Conservation (phyloP, 2,329 filamentous ascomycete genomes). For the Colletotrichum theobromicola region DNA sequence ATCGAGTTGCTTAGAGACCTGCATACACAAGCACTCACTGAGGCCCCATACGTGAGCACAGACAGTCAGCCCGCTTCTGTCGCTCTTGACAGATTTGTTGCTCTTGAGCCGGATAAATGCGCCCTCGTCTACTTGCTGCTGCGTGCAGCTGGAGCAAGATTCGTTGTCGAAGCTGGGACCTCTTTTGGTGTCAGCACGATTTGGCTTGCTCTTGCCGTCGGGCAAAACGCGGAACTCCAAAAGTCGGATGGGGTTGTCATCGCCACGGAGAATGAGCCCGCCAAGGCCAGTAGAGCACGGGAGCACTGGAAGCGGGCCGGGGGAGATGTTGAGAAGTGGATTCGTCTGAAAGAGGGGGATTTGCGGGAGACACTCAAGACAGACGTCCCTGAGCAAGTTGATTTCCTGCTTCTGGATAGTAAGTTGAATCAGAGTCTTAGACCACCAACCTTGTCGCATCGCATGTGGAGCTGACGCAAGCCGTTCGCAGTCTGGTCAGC, state of each 20-base stretch:
- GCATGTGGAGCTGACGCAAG: neutral
- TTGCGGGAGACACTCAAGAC: slow-evolving; percentile 56
- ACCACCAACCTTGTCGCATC: neutral
- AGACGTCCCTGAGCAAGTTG: slow-evolving; percentile 52
- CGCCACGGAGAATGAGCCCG: slow-evolving; percentile 63
- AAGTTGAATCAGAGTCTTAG: slow-evolving; percentile 33
- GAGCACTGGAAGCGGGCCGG: slow-evolving; percentile 59
- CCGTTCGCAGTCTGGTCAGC: slow-evolving; percentile 55
- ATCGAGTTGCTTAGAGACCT: slow-evolving; percentile 32
- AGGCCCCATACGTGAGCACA: slow-evolving; percentile 33
- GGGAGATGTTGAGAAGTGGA: slow-evolving; percentile 49
- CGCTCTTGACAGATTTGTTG: slow-evolving; percentile 58
- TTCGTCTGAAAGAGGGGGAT: slow-evolving; percentile 64
- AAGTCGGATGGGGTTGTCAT: slow-evolving; percentile 50
- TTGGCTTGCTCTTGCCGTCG: slow-evolving; percentile 63
- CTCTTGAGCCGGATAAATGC: slow-evolving; percentile 64
- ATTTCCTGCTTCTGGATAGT: slow-evolving; percentile 67
- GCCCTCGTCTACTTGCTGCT: slow-evolving; percentile 60
- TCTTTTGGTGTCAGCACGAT: slow-evolving; percentile 68
- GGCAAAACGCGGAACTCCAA: slow-evolving; percentile 43
- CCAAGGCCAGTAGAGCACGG: slow-evolving; percentile 57
- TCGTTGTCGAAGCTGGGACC: slow-evolving; percentile 65
- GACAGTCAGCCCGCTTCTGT: slow-evolving; percentile 9
- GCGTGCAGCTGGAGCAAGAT: slow-evolving; percentile 50
- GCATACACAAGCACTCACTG: slow-evolving; percentile 34